A percentile compares a stretch with the other conserved stretches of the same genome.
Evolutionary conservation across 805 yeast genomes (phyloP).

Genomic region (Ogataea ramenticola): DNA sequence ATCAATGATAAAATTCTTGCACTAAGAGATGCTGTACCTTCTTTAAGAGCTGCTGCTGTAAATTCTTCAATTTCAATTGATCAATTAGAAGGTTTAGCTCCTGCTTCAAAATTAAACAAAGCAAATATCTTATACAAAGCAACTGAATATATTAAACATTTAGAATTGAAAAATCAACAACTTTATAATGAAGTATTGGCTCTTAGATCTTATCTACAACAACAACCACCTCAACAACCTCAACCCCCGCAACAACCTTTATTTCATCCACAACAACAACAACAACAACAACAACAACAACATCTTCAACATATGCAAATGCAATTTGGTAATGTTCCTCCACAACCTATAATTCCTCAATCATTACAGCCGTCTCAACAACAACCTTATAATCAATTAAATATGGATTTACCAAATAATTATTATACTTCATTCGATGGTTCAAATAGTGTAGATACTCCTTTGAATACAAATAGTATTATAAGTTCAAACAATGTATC

Average conservation of each 20-base stretch:
- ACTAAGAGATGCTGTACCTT: slow-evolving; percentile 73
- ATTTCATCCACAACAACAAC: slow-evolving; percentile 4
- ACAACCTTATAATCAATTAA: not conserved
- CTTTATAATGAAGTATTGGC: slow-evolving; percentile 47
- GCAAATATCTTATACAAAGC: slow-evolving; percentile 74
- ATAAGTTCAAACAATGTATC: not conserved
- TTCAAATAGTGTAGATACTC: not conserved
- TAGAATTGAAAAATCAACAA: slow-evolving; percentile 51
- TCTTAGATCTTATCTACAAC: slow-evolving; percentile 23
- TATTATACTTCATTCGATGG: not conserved
- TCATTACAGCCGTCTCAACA: slow-evolving; percentile 1
- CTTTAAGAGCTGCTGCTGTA: slow-evolving; percentile 54
- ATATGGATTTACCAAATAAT: not conserved
- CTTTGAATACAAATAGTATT: not conserved
- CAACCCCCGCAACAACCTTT: slow-evolving; percentile 4
- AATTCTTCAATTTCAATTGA: slow-evolving; percentile 25
- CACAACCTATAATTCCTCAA: slow-evolving; percentile 2
- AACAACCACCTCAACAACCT: slow-evolving; percentile 6
- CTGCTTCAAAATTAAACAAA: slow-evolving; percentile 69
- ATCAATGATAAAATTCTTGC: slow-evolving; percentile 65
- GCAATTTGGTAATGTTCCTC: not conserved
- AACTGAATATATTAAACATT: slow-evolving; percentile 69
- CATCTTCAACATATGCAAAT: slow-evolving; percentile 1
- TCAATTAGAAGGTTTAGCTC: slow-evolving; percentile 67
- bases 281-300: slow-evolving; percentile 1